Evolutionary conservation across 78 protist genomes (phyloP).

Genomic region (Dictyostelium purpureum): DNA sequence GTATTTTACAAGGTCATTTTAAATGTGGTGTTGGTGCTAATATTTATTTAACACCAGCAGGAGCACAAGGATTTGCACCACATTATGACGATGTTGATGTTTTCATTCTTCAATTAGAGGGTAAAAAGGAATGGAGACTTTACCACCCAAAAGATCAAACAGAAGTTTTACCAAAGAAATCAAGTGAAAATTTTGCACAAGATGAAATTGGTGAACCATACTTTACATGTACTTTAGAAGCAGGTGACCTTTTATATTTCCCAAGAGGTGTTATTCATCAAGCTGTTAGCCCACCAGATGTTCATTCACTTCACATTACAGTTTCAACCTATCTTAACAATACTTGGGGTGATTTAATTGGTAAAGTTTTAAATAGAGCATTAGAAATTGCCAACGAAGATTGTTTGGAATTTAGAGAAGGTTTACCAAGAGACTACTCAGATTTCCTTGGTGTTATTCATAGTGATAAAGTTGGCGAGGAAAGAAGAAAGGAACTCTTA

Average conservation of each 20-base stretch:
- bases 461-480: conserved; percentile 64
- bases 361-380: conserved; percentile 48
- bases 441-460: conserved; percentile 56
- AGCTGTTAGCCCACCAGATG: conserved; percentile 60
- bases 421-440: conserved; percentile 69
- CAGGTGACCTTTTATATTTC: conserved; percentile 94
- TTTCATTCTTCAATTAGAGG: conserved; percentile 91
- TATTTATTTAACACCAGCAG: conserved; percentile 92
- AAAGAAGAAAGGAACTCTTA: conserved; percentile 23
- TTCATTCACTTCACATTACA: conserved; percentile 88
- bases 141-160: conserved; percentile 47
- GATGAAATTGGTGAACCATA: conserved; percentile 87
- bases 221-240: conserved; percentile 60
- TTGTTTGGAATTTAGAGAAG: conserved; percentile 41
- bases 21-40: conserved; percentile 88
- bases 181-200: conserved; percentile 74
- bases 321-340: conserved; percentile 81
- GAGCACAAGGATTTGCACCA: conserved; percentile 94
- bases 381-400: conserved; percentile 54
- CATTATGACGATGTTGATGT: conserved; percentile 96
- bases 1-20: conserved; percentile 82
- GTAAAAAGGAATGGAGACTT: conserved; percentile 90
- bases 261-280: conserved; percentile 95
- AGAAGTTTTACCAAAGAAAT: conserved; percentile 33
- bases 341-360: conserved; percentile 83